Evolutionary conservation across 2,329 filamentous ascomycete genomes (phyloP), one percentile per base, ranked within the genome.

Genomic region (Apiospora rasikravindrae): DNA sequence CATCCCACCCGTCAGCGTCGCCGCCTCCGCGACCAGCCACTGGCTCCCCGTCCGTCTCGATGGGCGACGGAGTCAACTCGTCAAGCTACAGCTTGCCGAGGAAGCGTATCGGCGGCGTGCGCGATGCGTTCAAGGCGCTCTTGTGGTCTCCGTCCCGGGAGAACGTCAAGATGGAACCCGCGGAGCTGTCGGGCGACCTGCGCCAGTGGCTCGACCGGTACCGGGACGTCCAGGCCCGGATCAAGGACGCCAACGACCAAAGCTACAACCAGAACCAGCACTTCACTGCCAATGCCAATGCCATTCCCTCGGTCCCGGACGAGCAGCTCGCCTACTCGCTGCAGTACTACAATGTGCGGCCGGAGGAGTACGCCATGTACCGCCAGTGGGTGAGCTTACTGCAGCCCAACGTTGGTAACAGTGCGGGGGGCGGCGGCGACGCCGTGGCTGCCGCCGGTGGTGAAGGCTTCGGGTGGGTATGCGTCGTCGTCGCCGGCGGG

Each of bases 341-440:
- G 72, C 66, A 71, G 22, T 73, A 51, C 42, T 67, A 71, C 64
- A 71, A 72, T 22, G 71, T 71, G 4, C 42, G 49, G 24, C 68
- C 64, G 2, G 72, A 53, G 29, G 71, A 73, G 29, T 69, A 73
- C 61, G 67, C 68, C 29, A 64, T 71, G 57, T 73, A 73, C 68
- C 68, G 45, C 29, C 57, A 49, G 70, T 71, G 67, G 68, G 40
- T 72, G 24, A 7, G 61, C 26, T 37, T 70, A 10, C 70, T 71
- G 16, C 69, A 73, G n/a, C 26, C 67, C 37, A 67, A 24, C 42
- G n/a, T 44, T 8, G 53, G 16, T 14, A 4, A 10, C 29, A 22
- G 53, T 10, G 53, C 53, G 5, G 14, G 14, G n/a, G 44, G 44
- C 2, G 11, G 44, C 44, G 13, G 26, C 6, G 16, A 13, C 0